Base-by-base conservation (phyloP, 2,329 filamentous ascomycete genomes). In the Diaporthe longicolla region DNA sequence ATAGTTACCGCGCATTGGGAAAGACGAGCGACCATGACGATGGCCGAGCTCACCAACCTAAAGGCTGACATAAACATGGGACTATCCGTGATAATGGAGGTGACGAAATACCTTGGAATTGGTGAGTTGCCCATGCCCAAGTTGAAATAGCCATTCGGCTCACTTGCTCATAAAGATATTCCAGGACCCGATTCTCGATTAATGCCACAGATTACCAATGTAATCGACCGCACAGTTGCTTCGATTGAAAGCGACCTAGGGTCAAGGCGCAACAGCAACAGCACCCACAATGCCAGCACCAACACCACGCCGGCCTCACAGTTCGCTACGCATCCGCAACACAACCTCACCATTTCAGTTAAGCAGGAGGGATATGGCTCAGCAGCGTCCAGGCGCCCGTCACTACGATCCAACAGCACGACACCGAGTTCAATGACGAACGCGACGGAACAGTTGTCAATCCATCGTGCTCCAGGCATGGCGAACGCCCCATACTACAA, bases 1-100 rank as follows among this genome's bases (percentile, higher is more conserved):
- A 91, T 89, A 19, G 84, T 96, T 0, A 94, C 93, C 61, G 89
- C 90, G 1, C 88, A 92, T 72, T 94, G 91, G 85, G 89, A 94
- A 79, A 89, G 92, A 63, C 87, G 92, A 40, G 89, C 90, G 65
- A 86, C 89, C 13, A 89, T 90, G 15, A 90, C 89, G 0, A 82
- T 86, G 0, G 85, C 86, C 1, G 90, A 94, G 73, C 83, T 95
- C 70, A 84, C 87, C 21, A 82, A 82, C n/a, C 83, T 96, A 66
- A 88, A 88, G 75, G 82, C 85, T 11, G 92, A 95, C 70, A 95
- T 95, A 92, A 87, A 89, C 43, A 82, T 86, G 29, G 95, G 93
- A 91, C 84, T 94, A 63, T 86, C 87, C 45, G 89, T 95, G 55
- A 87, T 96, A 76, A 88, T 88, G 37, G 92, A 94, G 73, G 90